A percentile compares a stretch with the other conserved stretches of the same genome.
These are phyloP conservation scores for Aspergillus hancockii DNA, from an alignment of 495 filamentous ascomycete genomes.

Conservation along the genomic window DNA sequence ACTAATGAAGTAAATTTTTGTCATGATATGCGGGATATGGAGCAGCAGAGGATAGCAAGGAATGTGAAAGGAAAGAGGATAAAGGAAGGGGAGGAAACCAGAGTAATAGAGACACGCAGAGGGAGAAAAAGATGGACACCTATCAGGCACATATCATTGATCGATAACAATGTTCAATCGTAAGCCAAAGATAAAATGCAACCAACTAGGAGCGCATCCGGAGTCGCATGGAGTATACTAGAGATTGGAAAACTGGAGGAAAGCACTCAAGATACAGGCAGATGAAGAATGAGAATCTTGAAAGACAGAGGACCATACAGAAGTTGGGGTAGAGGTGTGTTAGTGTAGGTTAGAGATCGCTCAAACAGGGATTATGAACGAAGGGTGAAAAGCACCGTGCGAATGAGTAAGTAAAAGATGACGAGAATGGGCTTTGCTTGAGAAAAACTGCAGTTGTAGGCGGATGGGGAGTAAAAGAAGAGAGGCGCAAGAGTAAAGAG, in stretches of 20 bases:
- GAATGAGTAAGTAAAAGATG: background rate
- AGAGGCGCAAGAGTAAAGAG: background rate
- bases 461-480: background rate
- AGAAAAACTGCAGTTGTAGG: background rate
- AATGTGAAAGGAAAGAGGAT: background rate
- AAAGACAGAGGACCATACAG: background rate
- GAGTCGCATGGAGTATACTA: background rate
- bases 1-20: background rate
- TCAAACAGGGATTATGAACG: background rate
- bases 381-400: constrained; percentile 10
- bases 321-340: background rate
- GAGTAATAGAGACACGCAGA: background rate
- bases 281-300: background rate
- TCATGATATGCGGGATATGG: background rate
- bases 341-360: background rate
- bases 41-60: background rate
- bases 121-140: constrained; percentile 8
- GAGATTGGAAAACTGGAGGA: background rate
- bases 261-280: background rate
- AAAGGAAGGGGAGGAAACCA: constrained; percentile 4
- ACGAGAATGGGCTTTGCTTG: background rate
- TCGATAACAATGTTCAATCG: too few species aligned
- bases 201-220: too few species aligned
- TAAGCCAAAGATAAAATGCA: too few species aligned
- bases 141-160: background rate